Evolutionary conservation across 805 yeast genomes (phyloP).

Genomic region (Lipomyces anomalus): DNA sequence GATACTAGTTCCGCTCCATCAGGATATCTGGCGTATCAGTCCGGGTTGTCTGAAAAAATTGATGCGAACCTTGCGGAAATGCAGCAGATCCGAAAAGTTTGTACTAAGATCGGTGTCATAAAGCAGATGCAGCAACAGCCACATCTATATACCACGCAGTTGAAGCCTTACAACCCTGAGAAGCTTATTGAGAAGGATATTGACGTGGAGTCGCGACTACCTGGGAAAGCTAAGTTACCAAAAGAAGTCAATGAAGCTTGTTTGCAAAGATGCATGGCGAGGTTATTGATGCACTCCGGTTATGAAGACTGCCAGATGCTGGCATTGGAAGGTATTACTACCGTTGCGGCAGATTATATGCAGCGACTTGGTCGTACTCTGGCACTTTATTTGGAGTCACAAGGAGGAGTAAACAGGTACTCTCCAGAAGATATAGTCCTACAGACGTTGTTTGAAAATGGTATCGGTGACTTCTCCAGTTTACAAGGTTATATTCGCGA

Average conservation of each 20-base stretch:
- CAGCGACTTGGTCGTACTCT: conserved; percentile 67
- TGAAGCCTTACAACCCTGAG: conserved; percentile 63
- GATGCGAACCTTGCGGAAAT: conserved; percentile 66
- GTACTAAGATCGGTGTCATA: conserved; percentile 81
- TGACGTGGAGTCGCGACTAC: conserved; percentile 74
- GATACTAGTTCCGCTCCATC: conserved; percentile 36
- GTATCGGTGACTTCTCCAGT: conserved; percentile 72
- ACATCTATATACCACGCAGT: conserved; percentile 47
- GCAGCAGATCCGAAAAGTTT: conserved; percentile 81
- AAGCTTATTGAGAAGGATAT: conserved; percentile 61
- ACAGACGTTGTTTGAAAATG: conserved; percentile 73
- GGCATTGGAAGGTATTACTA: conserved; percentile 75
- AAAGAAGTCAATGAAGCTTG: conserved; percentile 59
- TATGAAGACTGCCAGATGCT: conserved; percentile 75
- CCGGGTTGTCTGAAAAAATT: conserved; percentile 58
- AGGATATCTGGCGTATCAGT: conserved; percentile 39
- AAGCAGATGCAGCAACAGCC: conserved; percentile 83
- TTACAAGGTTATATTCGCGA: conserved; percentile 70
- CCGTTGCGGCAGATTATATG: conserved; percentile 75
- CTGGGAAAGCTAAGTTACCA: conserved; percentile 54
- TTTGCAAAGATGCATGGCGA: conserved; percentile 63
- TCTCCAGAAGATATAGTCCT: conserved; percentile 46
- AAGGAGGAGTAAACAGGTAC: conserved; percentile 28
- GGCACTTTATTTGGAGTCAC: conserved; percentile 64
- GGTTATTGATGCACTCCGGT: conserved; percentile 84